Conservation (phyloP, 352 stramenopile genomes). For the Nothophytophthora sp. region DNA sequence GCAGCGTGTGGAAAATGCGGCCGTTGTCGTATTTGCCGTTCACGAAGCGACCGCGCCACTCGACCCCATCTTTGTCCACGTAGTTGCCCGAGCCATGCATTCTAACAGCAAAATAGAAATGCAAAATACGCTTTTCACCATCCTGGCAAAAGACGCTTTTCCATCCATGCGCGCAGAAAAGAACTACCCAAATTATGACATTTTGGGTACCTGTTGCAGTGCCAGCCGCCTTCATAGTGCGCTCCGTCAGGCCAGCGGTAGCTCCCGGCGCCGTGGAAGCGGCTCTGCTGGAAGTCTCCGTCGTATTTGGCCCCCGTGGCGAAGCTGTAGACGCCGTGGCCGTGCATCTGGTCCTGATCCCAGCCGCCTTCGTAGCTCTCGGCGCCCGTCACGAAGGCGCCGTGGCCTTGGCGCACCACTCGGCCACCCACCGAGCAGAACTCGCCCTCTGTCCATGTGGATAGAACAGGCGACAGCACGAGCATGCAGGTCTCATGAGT, state of each 20-base stretch:
- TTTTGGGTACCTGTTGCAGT: conserved; percentile 38
- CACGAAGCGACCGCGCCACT: conserved; percentile 68
- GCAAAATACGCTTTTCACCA: neutral
- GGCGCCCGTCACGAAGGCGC: conserved; percentile 47
- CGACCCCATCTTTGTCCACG: conserved; percentile 74
- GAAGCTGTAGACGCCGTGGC: conserved; percentile 59
- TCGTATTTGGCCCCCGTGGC: conserved; percentile 75
- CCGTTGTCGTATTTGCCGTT: conserved; percentile 89
- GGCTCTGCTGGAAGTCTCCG: conserved; percentile 66
- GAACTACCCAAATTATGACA: conserved; percentile 2
- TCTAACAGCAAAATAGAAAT: conserved; percentile 32
- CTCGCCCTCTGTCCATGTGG: conserved; percentile 38
- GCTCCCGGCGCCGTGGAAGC: conserved; percentile 58
- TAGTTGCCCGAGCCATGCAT: conserved; percentile 80
- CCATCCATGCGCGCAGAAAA: no score
- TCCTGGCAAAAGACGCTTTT: neutral
- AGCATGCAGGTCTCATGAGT: no score
- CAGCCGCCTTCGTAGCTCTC: conserved; percentile 71
- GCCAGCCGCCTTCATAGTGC: conserved; percentile 60
- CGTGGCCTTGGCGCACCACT: conserved; percentile 54
- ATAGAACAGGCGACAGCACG: neutral
- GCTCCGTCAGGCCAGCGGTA: conserved; percentile 78
- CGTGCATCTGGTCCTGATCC: conserved; percentile 72
- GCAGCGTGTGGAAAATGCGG: conserved; percentile 73
- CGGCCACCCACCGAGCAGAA: conserved; percentile 36